A percentile compares a stretch with the other conserved stretches of the same genome.
These are phyloP conservation scores for Trichoderma orchidacearum DNA, from an alignment of 495 filamentous ascomycete species.

Conservation along the genomic window DNA sequence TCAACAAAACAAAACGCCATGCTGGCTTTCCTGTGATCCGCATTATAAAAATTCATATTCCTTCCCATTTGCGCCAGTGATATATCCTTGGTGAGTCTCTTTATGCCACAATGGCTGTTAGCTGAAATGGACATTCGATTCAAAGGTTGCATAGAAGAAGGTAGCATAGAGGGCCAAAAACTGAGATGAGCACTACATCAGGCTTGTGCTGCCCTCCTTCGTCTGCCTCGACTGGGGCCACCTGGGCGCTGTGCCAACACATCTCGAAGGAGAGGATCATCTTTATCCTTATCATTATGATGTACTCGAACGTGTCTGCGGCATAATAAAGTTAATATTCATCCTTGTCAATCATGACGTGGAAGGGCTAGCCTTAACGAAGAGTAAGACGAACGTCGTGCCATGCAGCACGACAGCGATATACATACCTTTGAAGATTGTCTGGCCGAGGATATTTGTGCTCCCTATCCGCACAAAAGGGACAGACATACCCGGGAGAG, in stretches of 20 bases:
- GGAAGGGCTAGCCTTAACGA: too few species aligned
- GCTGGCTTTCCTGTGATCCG: neutral
- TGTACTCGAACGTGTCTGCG: conserved; percentile 77
- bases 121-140: neutral
- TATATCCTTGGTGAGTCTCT: neutral
- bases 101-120: neutral
- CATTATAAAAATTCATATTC: neutral
- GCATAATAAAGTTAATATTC: neutral
- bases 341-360: neutral
- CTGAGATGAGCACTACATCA: neutral
- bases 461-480: conserved; percentile 89
- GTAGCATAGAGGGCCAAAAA: neutral
- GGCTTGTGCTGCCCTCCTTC: conserved; percentile 40
- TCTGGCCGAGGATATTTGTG: conserved; percentile 95
- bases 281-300: conserved; percentile 74
- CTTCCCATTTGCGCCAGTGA: neutral
- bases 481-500: conserved; percentile 92
- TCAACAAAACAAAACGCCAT: neutral
- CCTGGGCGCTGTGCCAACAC: conserved; percentile 74
- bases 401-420: neutral
- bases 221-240: conserved; percentile 69
- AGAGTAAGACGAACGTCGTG: neutral
- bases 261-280: conserved; percentile 64
- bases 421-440: conserved; percentile 80
- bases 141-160: neutral